phyloP scores from a whole-genome alignment of 78 protist species.

The Dictyostelium capitatum region DNA sequence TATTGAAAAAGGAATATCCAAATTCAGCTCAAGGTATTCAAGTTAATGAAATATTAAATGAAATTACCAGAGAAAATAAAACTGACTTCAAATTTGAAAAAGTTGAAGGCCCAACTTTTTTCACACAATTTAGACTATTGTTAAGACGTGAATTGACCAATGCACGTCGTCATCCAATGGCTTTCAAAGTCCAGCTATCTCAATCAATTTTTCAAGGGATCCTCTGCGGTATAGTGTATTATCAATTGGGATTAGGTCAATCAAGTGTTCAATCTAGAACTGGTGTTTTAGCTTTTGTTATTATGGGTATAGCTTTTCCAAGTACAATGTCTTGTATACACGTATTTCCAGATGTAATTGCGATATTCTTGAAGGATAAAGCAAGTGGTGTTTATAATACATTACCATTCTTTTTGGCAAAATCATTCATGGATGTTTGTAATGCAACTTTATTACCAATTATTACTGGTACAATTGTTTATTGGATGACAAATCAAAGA shows the following conservation, averaged over 20 bases:
- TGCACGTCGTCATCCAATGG: constrained; percentile 64
- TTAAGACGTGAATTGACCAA: constrained; percentile 37
- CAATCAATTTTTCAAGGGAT: constrained; percentile 70
- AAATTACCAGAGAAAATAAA: neutral
- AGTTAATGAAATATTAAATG: neutral
- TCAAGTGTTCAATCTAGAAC: constrained; percentile 62
- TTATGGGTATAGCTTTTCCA: constrained; percentile 67
- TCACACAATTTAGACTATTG: constrained; percentile 46
- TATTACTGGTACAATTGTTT: constrained; percentile 46
- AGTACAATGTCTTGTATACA: constrained; percentile 23
- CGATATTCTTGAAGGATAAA: constrained; percentile 54
- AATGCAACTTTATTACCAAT: constrained; percentile 19
- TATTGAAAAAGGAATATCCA: constrained; percentile 28
- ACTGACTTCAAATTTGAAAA: neutral
- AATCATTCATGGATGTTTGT: constrained; percentile 47
- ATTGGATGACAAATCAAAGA: constrained; percentile 74
- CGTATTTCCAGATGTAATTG: constrained; percentile 39
- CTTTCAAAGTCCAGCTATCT: constrained; percentile 39
- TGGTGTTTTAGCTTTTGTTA: constrained; percentile 64
- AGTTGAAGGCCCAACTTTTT: constrained; percentile 6
- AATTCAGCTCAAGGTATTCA: neutral
- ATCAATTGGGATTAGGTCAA: constrained; percentile 77
- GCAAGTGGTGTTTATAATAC: constrained; percentile 71
- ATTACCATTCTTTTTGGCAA: constrained; percentile 80
- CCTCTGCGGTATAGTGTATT: constrained; percentile 72